Evolutionary conservation across 2,329 filamentous ascomycete species (phyloP).

Genomic region (Aspergillus puulaauensis): DNA sequence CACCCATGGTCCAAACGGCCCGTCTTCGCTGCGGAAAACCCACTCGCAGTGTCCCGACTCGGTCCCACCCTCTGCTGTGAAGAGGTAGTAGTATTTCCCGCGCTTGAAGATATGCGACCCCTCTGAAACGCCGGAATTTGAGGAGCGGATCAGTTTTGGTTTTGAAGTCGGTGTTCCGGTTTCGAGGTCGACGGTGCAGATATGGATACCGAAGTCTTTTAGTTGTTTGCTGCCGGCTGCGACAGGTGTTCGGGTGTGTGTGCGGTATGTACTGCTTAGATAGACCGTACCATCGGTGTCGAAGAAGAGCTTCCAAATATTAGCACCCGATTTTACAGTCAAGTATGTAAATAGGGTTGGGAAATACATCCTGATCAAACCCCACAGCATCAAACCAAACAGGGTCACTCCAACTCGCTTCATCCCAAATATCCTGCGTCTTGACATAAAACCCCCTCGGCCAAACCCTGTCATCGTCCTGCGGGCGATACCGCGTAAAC

Average conservation of each 20-base stretch:
- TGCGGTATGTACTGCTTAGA: slow-evolving; percentile 43
- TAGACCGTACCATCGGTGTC: slow-evolving; percentile 53
- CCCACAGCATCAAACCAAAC: slow-evolving; percentile 56
- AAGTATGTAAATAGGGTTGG: too few species aligned
- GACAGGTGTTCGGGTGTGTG: slow-evolving; percentile 36
- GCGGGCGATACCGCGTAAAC: slow-evolving; percentile 43
- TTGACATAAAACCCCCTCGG: slow-evolving; percentile 56
- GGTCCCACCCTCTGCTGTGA: slow-evolving; percentile 57
- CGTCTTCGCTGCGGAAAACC: slow-evolving; percentile 53
- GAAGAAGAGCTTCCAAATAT: slow-evolving; percentile 46
- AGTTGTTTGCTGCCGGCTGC: slow-evolving; percentile 27
- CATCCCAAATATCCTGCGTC: slow-evolving; percentile 55
- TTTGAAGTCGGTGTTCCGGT: slow-evolving; percentile 33
- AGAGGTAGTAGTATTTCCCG: slow-evolving; percentile 54
- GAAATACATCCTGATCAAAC: slow-evolving; percentile 53
- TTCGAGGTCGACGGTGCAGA: slow-evolving; percentile 32
- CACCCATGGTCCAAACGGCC: slow-evolving; percentile 62
- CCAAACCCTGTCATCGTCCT: slow-evolving; percentile 49
- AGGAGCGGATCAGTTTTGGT: slow-evolving; percentile 46
- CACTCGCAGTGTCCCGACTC: slow-evolving; percentile 63
- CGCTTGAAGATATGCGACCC: slow-evolving; percentile 57
- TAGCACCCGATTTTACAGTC: background rate
- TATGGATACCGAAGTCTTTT: slow-evolving; percentile 53
- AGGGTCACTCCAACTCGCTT: slow-evolving; percentile 53
- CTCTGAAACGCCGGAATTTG: slow-evolving; percentile 46